Evolutionary conservation across 73 alveolate genomes (phyloP).

Genomic region (Urostyla sp.): DNA sequence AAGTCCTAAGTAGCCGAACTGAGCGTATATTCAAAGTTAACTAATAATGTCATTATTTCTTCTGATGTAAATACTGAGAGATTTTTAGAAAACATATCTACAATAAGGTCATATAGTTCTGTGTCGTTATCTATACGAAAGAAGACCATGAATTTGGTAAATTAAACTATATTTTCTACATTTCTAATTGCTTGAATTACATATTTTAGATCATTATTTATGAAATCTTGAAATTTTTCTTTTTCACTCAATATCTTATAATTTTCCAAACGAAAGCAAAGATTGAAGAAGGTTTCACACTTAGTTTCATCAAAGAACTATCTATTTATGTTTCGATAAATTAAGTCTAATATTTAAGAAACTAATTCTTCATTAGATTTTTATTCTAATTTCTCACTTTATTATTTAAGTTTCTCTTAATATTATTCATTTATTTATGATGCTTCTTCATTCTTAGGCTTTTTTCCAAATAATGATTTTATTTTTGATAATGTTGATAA

Average conservation of each 20-base stretch:
- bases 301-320: slow-evolving; percentile 49
- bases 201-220: slow-evolving; percentile 16
- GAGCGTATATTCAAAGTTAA: slow-evolving; percentile 52
- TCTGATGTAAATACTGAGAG: slow-evolving; percentile 6
- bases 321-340: slow-evolving; percentile 35
- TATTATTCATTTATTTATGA: neutral
- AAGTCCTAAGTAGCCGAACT: slow-evolving; percentile 32
- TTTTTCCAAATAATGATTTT: neutral
- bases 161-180: slow-evolving; percentile 2
- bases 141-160: slow-evolving; percentile 34
- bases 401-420: neutral
- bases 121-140: slow-evolving; percentile 41
- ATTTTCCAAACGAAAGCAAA: slow-evolving; percentile 17
- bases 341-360: neutral
- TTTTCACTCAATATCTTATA: neutral
- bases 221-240: slow-evolving; percentile 2
- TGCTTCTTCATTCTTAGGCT: neutral
- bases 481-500: slow-evolving; percentile 1
- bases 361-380: neutral
- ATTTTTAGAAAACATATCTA: slow-evolving; percentile 7
- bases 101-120: slow-evolving; percentile 9
- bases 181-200: slow-evolving; percentile 8
- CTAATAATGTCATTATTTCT: slow-evolving; percentile 39
- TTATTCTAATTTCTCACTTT: neutral
- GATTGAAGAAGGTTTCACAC: slow-evolving; percentile 20